Percentiles rank a stretch among this genome's conserved stretches.
Conservation (phyloP, 352 stramenopile species). For the Phytophthora brassicae region DNA sequence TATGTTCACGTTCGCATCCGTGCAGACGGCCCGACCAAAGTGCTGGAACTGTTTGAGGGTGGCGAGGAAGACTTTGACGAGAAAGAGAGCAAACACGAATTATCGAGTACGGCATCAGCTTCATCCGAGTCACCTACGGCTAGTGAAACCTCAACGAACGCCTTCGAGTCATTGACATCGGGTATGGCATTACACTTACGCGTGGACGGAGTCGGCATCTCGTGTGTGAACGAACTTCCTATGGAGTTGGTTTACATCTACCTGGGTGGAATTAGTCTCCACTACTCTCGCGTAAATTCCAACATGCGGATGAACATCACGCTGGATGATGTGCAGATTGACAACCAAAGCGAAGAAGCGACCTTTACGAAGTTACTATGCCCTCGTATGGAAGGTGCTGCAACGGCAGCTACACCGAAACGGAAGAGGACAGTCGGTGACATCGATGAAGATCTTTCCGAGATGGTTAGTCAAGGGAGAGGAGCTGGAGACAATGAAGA, state of each 20-base stretch:
- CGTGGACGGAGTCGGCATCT: slow-evolving; percentile 81
- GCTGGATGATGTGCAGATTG: slow-evolving; percentile 83
- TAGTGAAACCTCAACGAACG: slow-evolving; percentile 77
- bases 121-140: slow-evolving; percentile 69
- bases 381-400: slow-evolving; percentile 51
- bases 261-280: slow-evolving; percentile 74
- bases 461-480: slow-evolving; percentile 40
- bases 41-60: slow-evolving; percentile 90
- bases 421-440: slow-evolving; percentile 46
- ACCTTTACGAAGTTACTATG: slow-evolving; percentile 86
- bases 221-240: slow-evolving; percentile 84
- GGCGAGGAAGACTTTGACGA: slow-evolving; percentile 87
- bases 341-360: slow-evolving; percentile 85
- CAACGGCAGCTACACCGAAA: slow-evolving; percentile 14
- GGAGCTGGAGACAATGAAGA: slow-evolving; percentile 20
- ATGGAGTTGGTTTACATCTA: slow-evolving; percentile 89
- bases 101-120: slow-evolving; percentile 64
- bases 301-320: slow-evolving; percentile 89
- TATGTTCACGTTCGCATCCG: slow-evolving; percentile 85
- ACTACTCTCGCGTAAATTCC: slow-evolving; percentile 74
- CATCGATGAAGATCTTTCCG: slow-evolving; percentile 50
- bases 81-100: slow-evolving; percentile 74
- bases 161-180: slow-evolving; percentile 65
- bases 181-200: slow-evolving; percentile 71
- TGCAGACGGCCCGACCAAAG: slow-evolving; percentile 88